phyloP scores from a whole-genome alignment of 2,329 filamentous ascomycete species.

The Didymella glomerata region DNA sequence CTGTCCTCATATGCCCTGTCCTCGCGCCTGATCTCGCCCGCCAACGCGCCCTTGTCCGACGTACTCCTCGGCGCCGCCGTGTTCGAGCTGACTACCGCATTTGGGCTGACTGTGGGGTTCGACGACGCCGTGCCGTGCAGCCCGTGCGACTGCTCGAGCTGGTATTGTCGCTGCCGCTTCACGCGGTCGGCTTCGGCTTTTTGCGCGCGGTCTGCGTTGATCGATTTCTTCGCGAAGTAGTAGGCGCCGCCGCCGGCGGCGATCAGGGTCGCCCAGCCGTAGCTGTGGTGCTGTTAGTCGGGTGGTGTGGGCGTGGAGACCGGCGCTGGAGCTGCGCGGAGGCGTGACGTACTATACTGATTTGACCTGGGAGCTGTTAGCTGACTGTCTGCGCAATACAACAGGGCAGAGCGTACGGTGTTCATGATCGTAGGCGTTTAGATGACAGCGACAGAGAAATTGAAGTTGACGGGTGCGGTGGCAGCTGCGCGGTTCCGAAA shows the following conservation, averaged over 20 bases:
- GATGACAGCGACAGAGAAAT: conserved; percentile 1
- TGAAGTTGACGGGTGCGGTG: neutral
- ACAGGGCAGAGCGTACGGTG: conserved; percentile 54
- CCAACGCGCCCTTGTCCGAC: conserved; percentile 21
- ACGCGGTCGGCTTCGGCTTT: conserved; percentile 64
- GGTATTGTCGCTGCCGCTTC: conserved; percentile 42
- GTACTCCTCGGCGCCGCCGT: conserved; percentile 23
- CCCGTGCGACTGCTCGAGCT: conserved; percentile 41
- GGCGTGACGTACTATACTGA: conserved; percentile 64
- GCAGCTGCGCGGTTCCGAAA: conserved; percentile 17
- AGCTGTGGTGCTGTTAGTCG: conserved; percentile 61
- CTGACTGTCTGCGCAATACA: neutral
- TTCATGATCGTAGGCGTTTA: conserved; percentile 54
- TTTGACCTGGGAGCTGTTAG: conserved; percentile 58
- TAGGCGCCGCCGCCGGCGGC: conserved; percentile 87
- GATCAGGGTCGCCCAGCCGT: conserved; percentile 91
- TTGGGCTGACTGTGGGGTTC: conserved; percentile 24
- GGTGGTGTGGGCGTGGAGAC: neutral
- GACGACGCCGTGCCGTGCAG: conserved; percentile 6
- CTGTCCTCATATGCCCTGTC: conserved; percentile 25
- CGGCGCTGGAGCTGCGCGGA: neutral
- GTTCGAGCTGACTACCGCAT: conserved; percentile 18
- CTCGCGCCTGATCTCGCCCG: conserved; percentile 16
- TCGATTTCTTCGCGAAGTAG: conserved; percentile 92
- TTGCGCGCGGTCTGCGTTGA: conserved; percentile 87